These are phyloP conservation scores for Xylaria sp. DNA, from an alignment of 2,329 filamentous ascomycete genomes.

Conservation along the genomic window DNA sequence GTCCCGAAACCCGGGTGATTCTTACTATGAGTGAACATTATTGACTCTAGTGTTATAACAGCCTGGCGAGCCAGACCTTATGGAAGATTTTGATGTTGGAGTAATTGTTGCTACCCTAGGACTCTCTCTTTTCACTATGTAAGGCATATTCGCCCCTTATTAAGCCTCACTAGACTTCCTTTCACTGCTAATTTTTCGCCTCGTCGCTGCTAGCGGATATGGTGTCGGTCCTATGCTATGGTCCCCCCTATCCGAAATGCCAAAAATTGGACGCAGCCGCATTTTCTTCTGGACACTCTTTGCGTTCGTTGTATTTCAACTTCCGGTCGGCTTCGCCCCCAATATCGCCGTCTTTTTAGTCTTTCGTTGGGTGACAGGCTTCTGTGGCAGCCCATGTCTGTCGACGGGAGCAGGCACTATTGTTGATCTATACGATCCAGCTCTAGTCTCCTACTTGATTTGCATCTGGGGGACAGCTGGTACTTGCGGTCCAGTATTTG, in stretches of 20 bases:
- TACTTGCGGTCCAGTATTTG: constrained; percentile 58
- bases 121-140: constrained; percentile 56
- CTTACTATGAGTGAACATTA: no score
- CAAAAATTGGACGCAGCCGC: constrained; percentile 58
- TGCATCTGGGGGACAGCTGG: constrained; percentile 54
- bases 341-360: constrained; percentile 65
- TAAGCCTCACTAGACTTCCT: neutral
- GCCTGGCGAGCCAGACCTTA: constrained; percentile 54
- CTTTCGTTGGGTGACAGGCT: constrained; percentile 62
- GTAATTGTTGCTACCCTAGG: constrained; percentile 58
- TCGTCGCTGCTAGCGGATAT: constrained; percentile 55
- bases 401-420: constrained; percentile 46
- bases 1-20: no score
- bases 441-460: constrained; percentile 44
- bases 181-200: neutral
- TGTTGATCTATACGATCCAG: constrained; percentile 45
- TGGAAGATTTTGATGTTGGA: constrained; percentile 55
- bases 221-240: constrained; percentile 58
- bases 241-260: constrained; percentile 60
- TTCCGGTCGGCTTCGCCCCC: constrained; percentile 63
- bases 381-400: constrained; percentile 51
- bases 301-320: constrained; percentile 65
- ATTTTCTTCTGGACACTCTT: constrained; percentile 62
- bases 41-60: no score
- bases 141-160: neutral